A percentile compares a stretch with the other conserved stretches of the same genome.
These are phyloP conservation scores for Geranium brycei DNA, from an alignment of 345 rosid genomes.

Conservation along the genomic window DNA sequence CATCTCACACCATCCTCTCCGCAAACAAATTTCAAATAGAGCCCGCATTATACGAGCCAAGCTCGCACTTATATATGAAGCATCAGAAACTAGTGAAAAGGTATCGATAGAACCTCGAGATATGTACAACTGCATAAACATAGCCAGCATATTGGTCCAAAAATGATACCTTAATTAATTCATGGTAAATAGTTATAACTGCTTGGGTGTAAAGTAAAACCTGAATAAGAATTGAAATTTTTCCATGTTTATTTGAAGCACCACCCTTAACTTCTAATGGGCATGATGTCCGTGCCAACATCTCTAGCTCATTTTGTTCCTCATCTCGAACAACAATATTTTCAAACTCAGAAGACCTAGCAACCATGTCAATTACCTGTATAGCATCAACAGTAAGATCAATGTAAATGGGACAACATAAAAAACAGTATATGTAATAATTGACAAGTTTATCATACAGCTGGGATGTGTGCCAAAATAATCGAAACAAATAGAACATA, in stretches of 20 bases:
- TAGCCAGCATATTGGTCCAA: constrained; percentile 8
- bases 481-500: background rate
- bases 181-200: constrained; percentile 8
- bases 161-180: constrained; percentile 8
- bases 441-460: background rate
- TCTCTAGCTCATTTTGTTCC: constrained; percentile 92
- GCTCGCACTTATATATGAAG: constrained; percentile 94
- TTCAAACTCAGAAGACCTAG: constrained; percentile 89
- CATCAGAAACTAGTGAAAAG: constrained; percentile 88
- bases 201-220: constrained; percentile 20
- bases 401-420: background rate
- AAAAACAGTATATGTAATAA: too few relatives aligned
- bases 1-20: constrained; percentile 91
- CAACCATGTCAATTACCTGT: constrained; percentile 91
- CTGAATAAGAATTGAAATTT: constrained; percentile 94
- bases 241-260: constrained; percentile 89
- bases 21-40: constrained; percentile 83
- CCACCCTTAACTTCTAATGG: constrained; percentile 88
- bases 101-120: constrained; percentile 90
- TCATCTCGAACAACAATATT: constrained; percentile 97
- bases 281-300: constrained; percentile 57
- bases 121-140: constrained; percentile 65
- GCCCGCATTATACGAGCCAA: constrained; percentile 97
- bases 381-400: constrained; percentile 3
- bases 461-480: background rate